Evolutionary conservation across 345 rosid species (phyloP).

Genomic region (Populus euphratica): DNA sequence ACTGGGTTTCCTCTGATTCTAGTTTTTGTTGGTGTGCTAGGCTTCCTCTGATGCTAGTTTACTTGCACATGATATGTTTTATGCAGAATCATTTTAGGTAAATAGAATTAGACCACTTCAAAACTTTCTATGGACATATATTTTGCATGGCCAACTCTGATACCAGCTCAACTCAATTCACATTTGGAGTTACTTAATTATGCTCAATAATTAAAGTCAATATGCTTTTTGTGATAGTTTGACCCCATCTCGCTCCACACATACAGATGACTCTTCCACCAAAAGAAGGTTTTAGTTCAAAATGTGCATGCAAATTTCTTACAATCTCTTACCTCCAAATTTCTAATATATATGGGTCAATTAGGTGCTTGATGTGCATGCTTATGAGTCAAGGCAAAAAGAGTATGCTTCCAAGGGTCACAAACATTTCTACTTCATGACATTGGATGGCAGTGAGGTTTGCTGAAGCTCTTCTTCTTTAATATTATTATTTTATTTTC

Average conservation of each 20-base stretch:
- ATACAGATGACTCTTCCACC: neutral
- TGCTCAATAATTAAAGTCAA: neutral
- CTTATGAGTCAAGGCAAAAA: slow-evolving; percentile 76
- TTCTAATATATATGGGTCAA: slow-evolving; percentile 2
- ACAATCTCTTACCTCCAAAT: neutral
- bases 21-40: neutral
- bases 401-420: slow-evolving; percentile 89
- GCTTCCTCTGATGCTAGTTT: neutral
- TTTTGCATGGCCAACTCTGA: neutral
- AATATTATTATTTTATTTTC: neutral
- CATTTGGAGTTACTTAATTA: neutral
- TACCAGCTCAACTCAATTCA: neutral
- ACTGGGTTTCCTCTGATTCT: neutral
- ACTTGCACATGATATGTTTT: neutral
- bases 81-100: neutral
- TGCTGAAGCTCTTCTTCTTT: slow-evolving; percentile 17
- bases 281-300: neutral
- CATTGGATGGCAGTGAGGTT: slow-evolving; percentile 95
- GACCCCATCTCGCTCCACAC: neutral
- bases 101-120: neutral
- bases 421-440: slow-evolving; percentile 99
- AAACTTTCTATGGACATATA: neutral
- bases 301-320: neutral
- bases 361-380: slow-evolving; percentile 95
- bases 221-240: neutral